Evolutionary conservation across 495 filamentous ascomycete genomes (phyloP), one percentile per base, ranked within the genome.

Genomic region (Penicillium samsonianum): DNA sequence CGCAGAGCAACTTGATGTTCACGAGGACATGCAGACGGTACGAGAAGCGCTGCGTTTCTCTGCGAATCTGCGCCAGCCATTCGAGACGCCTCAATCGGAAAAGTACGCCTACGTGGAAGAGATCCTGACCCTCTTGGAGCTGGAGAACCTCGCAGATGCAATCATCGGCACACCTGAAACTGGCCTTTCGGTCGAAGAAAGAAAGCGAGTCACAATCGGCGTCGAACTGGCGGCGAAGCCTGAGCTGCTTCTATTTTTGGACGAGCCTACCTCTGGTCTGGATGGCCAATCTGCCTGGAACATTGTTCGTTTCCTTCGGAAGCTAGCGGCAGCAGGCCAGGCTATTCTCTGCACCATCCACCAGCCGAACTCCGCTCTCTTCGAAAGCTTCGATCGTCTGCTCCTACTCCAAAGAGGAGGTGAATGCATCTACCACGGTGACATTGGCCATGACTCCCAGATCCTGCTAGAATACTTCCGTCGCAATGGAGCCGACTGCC

Each of bases 331-430:
- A 1, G 85, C 86, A 38, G 92, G 92, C 1, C 91, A 96, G 63
- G 91, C 92, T 17, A 90, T 96, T 67, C 82, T 96, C 1, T 91
- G 89, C 72, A 96, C 92, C 0, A 97, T 96, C 60, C 92, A 96
- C 69, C 92, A 97, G 62, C 92, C 92, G 16, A 89, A 89, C 65
- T 84, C 89, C 4, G 87, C 89, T 0, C 79, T 97, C 0, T 96
- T 97, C 61, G 87, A 94, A 65, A 87, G 89, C 61, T 91, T 91
- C 52, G 87, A 90, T 61, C 75, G 83, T 8, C 73, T 90, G 6
- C 65, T 90, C 0, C 74, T 90, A 3, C 77, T 91, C 8, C 81
- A 85, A 55, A 73, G 71, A 45, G 86, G 85, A n/a, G 87, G 88
- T 16, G 73, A 83, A 37, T 76, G 78, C 28, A 83, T 88, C 16